Evolutionary conservation across 164 flowering plant genomes (phyloP).

Genomic region (Houttuynia cordata): DNA sequence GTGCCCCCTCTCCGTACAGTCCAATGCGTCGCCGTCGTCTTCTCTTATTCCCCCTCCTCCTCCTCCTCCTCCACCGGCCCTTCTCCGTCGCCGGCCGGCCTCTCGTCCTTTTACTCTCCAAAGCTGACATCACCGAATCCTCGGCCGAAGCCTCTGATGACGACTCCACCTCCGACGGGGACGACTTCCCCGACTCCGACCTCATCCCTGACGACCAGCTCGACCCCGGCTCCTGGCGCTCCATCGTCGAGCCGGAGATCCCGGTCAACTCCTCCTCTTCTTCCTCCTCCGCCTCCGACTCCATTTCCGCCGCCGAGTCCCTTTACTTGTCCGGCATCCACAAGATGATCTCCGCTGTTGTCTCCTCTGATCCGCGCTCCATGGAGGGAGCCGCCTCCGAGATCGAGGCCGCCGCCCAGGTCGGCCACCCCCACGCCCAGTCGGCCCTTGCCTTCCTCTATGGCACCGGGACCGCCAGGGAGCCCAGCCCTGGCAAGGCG

Average conservation of each 20-base stretch:
- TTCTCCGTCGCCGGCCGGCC: constrained; percentile 32
- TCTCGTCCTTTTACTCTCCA: constrained; percentile 58
- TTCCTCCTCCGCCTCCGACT: not conserved
- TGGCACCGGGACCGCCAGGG: constrained; percentile 54
- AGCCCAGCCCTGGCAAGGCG: constrained; percentile 48
- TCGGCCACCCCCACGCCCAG: constrained; percentile 59
- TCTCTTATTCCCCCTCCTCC: constrained; percentile 5
- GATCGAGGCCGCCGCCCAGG: constrained; percentile 40
- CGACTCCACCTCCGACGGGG: constrained; percentile 30
- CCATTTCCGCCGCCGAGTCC: constrained; percentile 10
- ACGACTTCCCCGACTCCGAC: constrained; percentile 64
- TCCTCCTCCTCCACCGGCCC: constrained; percentile 22
- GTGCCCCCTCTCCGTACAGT: no score
- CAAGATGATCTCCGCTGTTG: constrained; percentile 40
- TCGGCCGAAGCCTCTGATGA: constrained; percentile 22
- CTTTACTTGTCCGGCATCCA: constrained; percentile 43
- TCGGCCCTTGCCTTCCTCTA: constrained; percentile 69
- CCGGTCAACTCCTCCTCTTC: constrained; percentile 1
- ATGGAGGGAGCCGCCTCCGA: constrained; percentile 62
- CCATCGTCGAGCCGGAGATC: constrained; percentile 48
- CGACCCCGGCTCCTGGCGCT: constrained; percentile 96
- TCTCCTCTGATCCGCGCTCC: constrained; percentile 30
- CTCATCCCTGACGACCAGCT: constrained; percentile 51
- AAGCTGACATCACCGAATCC: constrained; percentile 46
- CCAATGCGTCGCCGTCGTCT: not conserved